phyloP scores from a whole-genome alignment of 192 early-diverging fungal genomes.

The Rhizophagus clarus region DNA sequence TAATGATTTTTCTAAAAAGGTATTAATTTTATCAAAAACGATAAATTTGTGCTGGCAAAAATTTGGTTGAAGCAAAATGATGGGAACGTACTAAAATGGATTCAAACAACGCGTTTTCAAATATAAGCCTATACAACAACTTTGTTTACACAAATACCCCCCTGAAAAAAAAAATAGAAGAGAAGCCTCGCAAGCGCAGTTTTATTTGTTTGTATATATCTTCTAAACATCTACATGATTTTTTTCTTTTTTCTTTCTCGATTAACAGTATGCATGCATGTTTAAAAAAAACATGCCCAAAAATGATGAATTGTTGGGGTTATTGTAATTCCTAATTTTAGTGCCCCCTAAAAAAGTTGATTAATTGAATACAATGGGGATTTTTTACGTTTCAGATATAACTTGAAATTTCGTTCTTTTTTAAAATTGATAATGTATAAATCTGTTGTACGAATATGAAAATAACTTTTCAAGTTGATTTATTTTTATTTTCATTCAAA shows the following conservation, averaged over 20 bases:
- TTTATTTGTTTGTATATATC: neutral
- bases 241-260: neutral
- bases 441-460: no score
- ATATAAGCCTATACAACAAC: neutral
- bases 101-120: no score
- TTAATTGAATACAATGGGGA: neutral
- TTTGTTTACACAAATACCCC: no score
- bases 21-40: no score
- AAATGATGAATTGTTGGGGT: neutral
- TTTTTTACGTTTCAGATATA: neutral
- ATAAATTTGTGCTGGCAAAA: no score
- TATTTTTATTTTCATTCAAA: neutral
- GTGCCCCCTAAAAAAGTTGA: neutral
- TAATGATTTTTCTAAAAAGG: no score
- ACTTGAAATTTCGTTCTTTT: neutral
- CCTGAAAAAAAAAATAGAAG: no score
- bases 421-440: neutral
- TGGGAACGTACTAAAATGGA: no score
- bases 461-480: neutral
- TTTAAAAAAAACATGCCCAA: neutral
- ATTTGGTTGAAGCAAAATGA: no score
- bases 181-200: neutral
- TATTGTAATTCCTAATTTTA: neutral
- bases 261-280: neutral
- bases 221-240: neutral